phyloP scores from a whole-genome alignment of 768 basidiomycete genomes.

The Auriscalpium microsporum region DNA sequence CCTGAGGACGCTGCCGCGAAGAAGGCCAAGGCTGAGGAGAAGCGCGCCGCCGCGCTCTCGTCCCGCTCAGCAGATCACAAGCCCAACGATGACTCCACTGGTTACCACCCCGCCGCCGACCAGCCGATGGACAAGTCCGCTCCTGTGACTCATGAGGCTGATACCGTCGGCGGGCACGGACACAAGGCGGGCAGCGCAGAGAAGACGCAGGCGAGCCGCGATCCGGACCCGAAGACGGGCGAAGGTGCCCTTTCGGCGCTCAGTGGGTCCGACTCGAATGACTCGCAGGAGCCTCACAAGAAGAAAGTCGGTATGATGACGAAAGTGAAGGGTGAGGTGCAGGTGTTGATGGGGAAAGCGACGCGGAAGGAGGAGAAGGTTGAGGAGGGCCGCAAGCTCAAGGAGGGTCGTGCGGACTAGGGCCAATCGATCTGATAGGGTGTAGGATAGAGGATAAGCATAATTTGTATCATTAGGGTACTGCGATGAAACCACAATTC shows the following conservation, averaged over 20 bases:
- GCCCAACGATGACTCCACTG: not conserved
- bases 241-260: not conserved
- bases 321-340: constrained; percentile 10
- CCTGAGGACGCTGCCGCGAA: not conserved
- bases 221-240: constrained; percentile 4
- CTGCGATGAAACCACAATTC: no score
- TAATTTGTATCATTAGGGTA: no score
- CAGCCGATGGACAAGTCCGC: not conserved
- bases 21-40: not conserved
- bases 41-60: not conserved
- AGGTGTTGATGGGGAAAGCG: constrained; percentile 9
- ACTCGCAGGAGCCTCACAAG: not conserved
- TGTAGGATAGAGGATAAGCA: no score
- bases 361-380: constrained; percentile 8
- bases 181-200: not conserved
- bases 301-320: constrained; percentile 6
- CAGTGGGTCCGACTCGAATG: not conserved
- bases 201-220: constrained; percentile 5
- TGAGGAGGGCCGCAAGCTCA: constrained; percentile 9
- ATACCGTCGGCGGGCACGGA: not conserved
- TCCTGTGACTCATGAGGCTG: not conserved
- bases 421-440: no score
- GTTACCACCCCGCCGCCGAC: not conserved
- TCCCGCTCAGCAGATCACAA: not conserved
- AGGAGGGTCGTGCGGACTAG: constrained; percentile 1